A percentile compares a stretch with the other conserved stretches of the same genome.
Conservation (phyloP, 352 stramenopile genomes). For the Globisporangium cylindrosporum region DNA sequence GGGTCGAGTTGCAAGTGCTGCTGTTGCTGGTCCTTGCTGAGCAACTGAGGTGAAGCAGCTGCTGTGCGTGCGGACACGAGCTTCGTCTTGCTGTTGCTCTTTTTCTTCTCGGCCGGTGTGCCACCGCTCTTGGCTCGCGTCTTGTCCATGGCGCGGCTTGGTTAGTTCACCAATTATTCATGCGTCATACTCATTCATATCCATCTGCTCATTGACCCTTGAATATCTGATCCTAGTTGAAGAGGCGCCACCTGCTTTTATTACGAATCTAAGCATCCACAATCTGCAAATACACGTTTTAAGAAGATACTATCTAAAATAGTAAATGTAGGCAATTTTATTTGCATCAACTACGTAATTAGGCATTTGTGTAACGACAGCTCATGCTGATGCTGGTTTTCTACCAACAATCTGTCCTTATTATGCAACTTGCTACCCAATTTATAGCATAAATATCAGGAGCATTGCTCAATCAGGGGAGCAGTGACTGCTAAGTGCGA, state of each 20-base stretch:
- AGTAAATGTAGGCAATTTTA: too few species aligned
- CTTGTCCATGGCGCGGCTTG: neutral
- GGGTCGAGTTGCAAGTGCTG: conserved; percentile 54
- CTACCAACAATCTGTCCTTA: neutral
- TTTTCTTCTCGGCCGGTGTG: neutral
- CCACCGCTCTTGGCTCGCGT: neutral
- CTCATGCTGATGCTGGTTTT: neutral
- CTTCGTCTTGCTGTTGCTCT: neutral
- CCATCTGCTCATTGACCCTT: neutral
- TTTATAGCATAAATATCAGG: neutral
- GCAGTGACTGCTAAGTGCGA: neutral
- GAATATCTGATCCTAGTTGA: conserved; percentile 3
- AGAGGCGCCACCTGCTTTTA: neutral
- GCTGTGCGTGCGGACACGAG: neutral
- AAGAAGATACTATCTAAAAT: neutral
- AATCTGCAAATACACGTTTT: neutral
- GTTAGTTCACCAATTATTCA: neutral
- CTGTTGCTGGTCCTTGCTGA: neutral
- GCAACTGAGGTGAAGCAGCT: neutral
- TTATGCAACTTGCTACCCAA: neutral
- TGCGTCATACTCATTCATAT: neutral
- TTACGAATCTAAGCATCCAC: neutral
- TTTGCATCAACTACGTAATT: neutral
- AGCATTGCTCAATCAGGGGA: neutral
- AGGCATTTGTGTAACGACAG: neutral